Percentiles rank a stretch among this genome's conserved stretches.
Evolutionary conservation across 2,329 filamentous ascomycete genomes (phyloP).

Genomic region (Colletotrichum sp.): DNA sequence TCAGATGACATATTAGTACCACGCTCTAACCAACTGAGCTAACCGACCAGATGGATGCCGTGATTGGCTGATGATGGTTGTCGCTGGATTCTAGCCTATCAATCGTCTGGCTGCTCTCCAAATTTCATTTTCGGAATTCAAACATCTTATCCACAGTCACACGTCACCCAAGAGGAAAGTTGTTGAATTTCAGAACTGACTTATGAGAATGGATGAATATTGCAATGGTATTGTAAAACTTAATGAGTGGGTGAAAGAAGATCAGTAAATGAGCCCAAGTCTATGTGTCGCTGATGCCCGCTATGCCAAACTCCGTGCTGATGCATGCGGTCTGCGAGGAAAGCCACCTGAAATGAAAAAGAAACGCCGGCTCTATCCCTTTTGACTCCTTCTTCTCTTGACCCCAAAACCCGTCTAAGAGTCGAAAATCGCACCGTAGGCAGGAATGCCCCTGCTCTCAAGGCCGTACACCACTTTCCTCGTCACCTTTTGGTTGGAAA

Average conservation of each 20-base stretch:
- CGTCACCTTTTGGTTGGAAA: constrained; percentile 73
- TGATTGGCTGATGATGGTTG: neutral
- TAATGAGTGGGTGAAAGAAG: neutral
- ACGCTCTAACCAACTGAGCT: constrained; percentile 23
- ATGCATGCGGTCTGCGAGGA: neutral
- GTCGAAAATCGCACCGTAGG: constrained; percentile 79
- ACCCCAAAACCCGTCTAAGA: constrained; percentile 28
- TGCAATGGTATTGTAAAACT: neutral
- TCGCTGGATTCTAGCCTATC: fast-evolving
- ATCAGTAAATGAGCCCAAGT: neutral
- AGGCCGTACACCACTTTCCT: constrained; percentile 72
- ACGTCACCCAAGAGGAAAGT: fast-evolving
- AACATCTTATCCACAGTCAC: fast-evolving
- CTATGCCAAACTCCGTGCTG: neutral
- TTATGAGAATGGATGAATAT: neutral
- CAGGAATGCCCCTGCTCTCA: constrained; percentile 68
- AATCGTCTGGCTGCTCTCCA: fast-evolving
- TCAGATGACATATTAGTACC: constrained; percentile 17
- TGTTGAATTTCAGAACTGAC: fast-evolving
- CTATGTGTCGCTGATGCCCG: neutral
- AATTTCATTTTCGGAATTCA: neutral
- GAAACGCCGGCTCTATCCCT: neutral
- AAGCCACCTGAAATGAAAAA: neutral
- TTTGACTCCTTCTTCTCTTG: neutral
- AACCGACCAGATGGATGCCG: neutral